These are phyloP conservation scores for Populus ilicifolia DNA, from an alignment of 345 rosid species.

Conservation along the genomic window DNA sequence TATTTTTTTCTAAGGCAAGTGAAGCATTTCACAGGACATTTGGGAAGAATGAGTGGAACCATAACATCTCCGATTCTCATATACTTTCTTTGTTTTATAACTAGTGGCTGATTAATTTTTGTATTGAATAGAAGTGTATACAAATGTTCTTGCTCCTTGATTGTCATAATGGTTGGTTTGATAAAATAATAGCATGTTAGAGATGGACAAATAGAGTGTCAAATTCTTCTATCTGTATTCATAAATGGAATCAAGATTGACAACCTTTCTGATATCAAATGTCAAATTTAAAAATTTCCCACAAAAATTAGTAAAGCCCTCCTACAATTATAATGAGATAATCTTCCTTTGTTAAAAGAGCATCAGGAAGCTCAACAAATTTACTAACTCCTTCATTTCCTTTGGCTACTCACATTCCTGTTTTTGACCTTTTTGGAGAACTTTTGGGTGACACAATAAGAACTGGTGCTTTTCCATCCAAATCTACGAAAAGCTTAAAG, in stretches of 20 bases:
- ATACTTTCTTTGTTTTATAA: not conserved
- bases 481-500: conserved; percentile 53
- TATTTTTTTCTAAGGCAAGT: not conserved
- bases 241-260: not conserved
- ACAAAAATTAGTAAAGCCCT: conserved; percentile 61
- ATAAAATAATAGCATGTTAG: not conserved
- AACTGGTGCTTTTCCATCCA: conserved; percentile 58
- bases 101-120: not conserved
- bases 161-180: not conserved
- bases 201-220: not conserved
- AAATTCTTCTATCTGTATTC: not conserved
- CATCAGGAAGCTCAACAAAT: conserved; percentile 73
- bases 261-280: not conserved
- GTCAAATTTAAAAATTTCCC: conserved; percentile 39
- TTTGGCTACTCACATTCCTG: conserved; percentile 80
- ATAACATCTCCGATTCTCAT: not conserved
- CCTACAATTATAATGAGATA: conserved; percentile 62
- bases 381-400: conserved; percentile 70
- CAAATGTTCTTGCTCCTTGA: not conserved
- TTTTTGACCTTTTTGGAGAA: conserved; percentile 82
- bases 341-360: conserved; percentile 91
- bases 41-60: not conserved
- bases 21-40: not conserved
- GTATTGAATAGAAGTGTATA: not conserved
- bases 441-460: conserved; percentile 62